phyloP scores from a whole-genome alignment of 2,329 filamentous ascomycete genomes.

The Cercospora sp. region DNA sequence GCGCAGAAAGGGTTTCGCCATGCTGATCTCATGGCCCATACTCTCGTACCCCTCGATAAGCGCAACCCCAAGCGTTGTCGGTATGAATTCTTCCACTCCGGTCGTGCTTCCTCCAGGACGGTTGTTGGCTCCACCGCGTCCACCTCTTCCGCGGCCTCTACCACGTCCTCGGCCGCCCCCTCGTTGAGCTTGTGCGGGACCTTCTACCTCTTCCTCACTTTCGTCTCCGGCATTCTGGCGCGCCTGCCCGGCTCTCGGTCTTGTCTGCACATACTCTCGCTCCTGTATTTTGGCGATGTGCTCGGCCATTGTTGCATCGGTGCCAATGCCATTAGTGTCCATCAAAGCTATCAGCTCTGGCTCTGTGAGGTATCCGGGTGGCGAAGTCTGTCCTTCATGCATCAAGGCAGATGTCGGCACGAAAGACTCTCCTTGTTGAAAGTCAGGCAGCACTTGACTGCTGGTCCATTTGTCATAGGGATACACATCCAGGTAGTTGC shows the following conservation, averaged over 20 bases:
- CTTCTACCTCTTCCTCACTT: constrained; percentile 36
- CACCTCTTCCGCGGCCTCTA: constrained; percentile 46
- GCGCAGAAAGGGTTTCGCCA: constrained; percentile 91
- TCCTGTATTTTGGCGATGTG: constrained; percentile 96
- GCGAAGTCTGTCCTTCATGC: constrained; percentile 82
- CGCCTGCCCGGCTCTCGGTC: constrained; percentile 46
- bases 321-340: constrained; percentile 98
- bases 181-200: constrained; percentile 39
- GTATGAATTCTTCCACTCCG: constrained; percentile 81
- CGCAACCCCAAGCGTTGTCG: constrained; percentile 85
- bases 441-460: constrained; percentile 76
- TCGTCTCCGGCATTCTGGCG: constrained; percentile 35
- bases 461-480: constrained; percentile 96
- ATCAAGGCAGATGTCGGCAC: constrained; percentile 87
- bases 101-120: constrained; percentile 49
- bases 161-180: constrained; percentile 45
- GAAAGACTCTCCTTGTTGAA: constrained; percentile 76
- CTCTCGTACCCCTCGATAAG: constrained; percentile 92
- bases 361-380: constrained; percentile 87
- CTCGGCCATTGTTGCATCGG: constrained; percentile 98
- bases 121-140: constrained; percentile 51
- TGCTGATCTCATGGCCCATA: constrained; percentile 87
- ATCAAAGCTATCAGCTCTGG: constrained; percentile 93
- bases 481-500: constrained; percentile 94
- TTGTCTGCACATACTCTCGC: constrained; percentile 76